Evolutionary conservation across 805 yeast species (phyloP).

Genomic region (Kodamaea lidongshanica): DNA sequence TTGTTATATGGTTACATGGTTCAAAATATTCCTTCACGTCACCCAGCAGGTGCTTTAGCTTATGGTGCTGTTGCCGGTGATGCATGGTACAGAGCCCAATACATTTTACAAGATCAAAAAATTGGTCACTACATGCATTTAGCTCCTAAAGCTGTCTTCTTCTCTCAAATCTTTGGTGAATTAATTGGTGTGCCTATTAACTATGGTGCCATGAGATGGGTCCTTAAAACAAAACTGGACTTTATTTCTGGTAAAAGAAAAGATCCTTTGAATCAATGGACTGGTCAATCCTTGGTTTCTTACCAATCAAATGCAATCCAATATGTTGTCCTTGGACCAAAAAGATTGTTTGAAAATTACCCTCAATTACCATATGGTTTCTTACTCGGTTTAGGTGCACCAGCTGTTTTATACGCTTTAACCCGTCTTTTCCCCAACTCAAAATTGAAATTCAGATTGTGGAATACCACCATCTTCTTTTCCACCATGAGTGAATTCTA

Average conservation of each 20-base stretch:
- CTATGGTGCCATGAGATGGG: slow-evolving; percentile 20
- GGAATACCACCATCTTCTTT: slow-evolving; percentile 23
- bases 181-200: slow-evolving; percentile 21
- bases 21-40: slow-evolving; percentile 12
- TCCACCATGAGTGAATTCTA: slow-evolving; percentile 20
- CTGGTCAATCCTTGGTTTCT: slow-evolving; percentile 17
- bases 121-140: slow-evolving; percentile 21
- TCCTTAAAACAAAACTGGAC: slow-evolving; percentile 15
- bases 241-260: slow-evolving; percentile 15
- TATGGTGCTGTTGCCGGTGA: slow-evolving; percentile 22
- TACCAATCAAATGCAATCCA: slow-evolving; percentile 21
- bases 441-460: slow-evolving; percentile 14
- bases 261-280: slow-evolving; percentile 24
- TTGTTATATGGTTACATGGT: slow-evolving; percentile 17
- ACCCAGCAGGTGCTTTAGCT: slow-evolving; percentile 20
- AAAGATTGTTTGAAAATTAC: slow-evolving; percentile 17
- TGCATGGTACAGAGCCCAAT: slow-evolving; percentile 23
- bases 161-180: slow-evolving; percentile 21
- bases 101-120: slow-evolving; percentile 19
- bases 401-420: slow-evolving; percentile 13
- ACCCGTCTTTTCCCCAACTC: slow-evolving; percentile 15
- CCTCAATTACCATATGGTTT: slow-evolving; percentile 20
- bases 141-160: slow-evolving; percentile 19
- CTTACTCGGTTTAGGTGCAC: slow-evolving; percentile 16
- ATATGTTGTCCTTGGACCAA: slow-evolving; percentile 20